Evolutionary conservation across 2,329 filamentous ascomycete genomes (phyloP).

Genomic region (Arachnopeziza araneosa): DNA sequence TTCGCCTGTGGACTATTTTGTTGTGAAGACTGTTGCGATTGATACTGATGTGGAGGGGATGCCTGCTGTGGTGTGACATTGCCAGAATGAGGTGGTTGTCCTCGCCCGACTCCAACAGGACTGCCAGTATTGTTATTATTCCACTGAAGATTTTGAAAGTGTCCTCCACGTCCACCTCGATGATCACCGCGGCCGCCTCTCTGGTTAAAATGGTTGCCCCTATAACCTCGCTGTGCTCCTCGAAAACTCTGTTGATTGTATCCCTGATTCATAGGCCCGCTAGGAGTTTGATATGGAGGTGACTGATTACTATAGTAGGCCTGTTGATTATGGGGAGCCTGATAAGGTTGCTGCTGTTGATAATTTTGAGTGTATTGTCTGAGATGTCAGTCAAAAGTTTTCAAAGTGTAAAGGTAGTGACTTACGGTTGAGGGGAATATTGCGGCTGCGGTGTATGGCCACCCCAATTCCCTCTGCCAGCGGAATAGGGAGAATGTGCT

Average conservation of each 20-base stretch:
- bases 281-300: conserved; percentile 48
- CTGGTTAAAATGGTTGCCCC: conserved; percentile 51
- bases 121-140: conserved; percentile 47
- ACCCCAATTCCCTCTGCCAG: conserved; percentile 48
- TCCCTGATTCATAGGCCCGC: conserved; percentile 51
- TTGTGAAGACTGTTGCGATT: conserved; percentile 23
- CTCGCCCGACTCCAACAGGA: conserved; percentile 46
- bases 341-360: conserved; percentile 51
- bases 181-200: conserved; percentile 36
- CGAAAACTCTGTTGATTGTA: conserved; percentile 34
- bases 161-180: conserved; percentile 48
- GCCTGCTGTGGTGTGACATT: conserved; percentile 30
- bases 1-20: conserved; percentile 25
- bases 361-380: conserved; percentile 61
- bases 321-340: conserved; percentile 49
- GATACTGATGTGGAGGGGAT: conserved; percentile 28
- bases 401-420: conserved; percentile 13
- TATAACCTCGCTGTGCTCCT: conserved; percentile 50
- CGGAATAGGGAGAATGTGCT: conserved; percentile 53
- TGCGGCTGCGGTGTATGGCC: conserved; percentile 31
- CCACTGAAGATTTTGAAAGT: conserved; percentile 69
- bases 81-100: conserved; percentile 36
- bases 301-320: conserved; percentile 44
- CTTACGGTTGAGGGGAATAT: conserved; percentile 44
- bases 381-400: conserved; percentile 29